Percentiles rank a stretch among this genome's conserved stretches.
These are phyloP conservation scores for Papiliotrema laurentii DNA, from an alignment of 1,284 basidiomycete genomes.

Conservation along the genomic window DNA sequence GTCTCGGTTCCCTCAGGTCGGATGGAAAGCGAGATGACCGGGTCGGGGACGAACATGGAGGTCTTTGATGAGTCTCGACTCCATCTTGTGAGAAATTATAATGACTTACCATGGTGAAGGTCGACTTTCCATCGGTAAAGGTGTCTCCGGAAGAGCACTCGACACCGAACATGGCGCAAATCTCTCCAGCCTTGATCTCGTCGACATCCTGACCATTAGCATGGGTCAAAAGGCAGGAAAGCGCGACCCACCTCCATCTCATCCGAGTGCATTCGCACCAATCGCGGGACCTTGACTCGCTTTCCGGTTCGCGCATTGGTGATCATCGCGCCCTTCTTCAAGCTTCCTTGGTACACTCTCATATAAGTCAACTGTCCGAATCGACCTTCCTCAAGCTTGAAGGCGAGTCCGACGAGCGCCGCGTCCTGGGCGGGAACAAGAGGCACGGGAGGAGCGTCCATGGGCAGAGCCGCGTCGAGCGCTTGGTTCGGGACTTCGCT, in stretches of 20 bases:
- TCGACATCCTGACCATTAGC: constrained; percentile 68
- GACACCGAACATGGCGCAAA: constrained; percentile 98
- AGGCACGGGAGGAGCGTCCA: constrained; percentile 63
- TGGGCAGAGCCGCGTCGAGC: constrained; percentile 71
- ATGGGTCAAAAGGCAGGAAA: neutral
- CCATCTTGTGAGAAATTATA: no score
- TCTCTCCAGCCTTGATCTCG: constrained; percentile 94
- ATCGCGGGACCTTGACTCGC: constrained; percentile 94
- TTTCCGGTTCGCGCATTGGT: constrained; percentile 94
- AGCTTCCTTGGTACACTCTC: constrained; percentile 93
- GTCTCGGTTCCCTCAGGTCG: constrained; percentile 89
- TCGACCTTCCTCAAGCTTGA: constrained; percentile 97
- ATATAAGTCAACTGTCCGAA: constrained; percentile 99
- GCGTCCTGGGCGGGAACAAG: constrained; percentile 76
- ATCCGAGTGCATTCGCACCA: constrained; percentile 97
- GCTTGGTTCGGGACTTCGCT: constrained; percentile 75
- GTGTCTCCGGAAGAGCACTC: constrained; percentile 99
- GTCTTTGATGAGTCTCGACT: constrained; percentile 55
- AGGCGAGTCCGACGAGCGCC: constrained; percentile 89
- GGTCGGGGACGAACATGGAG: constrained; percentile 98
- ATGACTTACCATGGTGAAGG: constrained; percentile 78
- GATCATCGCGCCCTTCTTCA: constrained; percentile 80
- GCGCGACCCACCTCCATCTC: constrained; percentile 81
- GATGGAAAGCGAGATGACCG: constrained; percentile 93
- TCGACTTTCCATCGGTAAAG: constrained; percentile 86